Percentiles rank a stretch among this genome's conserved stretches.
These are phyloP conservation scores for Aspergillus sp. DNA, from an alignment of 2,329 filamentous ascomycete species.

Conservation along the genomic window DNA sequence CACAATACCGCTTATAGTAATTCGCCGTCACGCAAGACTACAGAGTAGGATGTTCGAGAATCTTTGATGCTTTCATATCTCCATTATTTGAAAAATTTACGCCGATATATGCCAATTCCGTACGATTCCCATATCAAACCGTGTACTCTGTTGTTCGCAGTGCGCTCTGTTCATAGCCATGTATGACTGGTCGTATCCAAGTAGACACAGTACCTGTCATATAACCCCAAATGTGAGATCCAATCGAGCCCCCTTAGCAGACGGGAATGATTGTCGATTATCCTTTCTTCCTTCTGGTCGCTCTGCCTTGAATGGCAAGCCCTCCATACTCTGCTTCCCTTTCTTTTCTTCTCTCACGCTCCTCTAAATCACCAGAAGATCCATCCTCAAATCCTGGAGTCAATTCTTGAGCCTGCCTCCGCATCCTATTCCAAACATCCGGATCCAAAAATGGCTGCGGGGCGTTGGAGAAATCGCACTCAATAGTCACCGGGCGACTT, in stretches of 20 bases:
- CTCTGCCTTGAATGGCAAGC: neutral
- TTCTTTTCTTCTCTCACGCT: neutral
- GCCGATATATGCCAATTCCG: no score
- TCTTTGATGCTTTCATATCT: no score
- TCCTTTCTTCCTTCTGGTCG: neutral
- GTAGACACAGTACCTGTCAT: no score
- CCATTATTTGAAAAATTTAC: no score
- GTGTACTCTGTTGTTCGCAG: no score
- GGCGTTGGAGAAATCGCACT: neutral
- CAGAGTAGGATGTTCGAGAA: no score
- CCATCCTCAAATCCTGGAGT: neutral
- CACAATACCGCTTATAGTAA: no score
- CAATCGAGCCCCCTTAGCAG: neutral
- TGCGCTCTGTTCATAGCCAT: no score
- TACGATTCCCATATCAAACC: no score
- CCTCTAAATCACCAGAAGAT: neutral
- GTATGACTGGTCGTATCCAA: no score
- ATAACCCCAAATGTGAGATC: no score
- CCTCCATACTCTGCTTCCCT: neutral
- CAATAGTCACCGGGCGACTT: neutral
- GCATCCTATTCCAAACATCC: neutral
- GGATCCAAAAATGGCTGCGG: conserved; percentile 1
- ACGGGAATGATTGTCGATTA: neutral
- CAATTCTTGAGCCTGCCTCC: neutral
- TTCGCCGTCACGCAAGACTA: no score